Base-by-base conservation (phyloP, 306 rosid genomes). In the Trichosanthes truncata region DNA sequence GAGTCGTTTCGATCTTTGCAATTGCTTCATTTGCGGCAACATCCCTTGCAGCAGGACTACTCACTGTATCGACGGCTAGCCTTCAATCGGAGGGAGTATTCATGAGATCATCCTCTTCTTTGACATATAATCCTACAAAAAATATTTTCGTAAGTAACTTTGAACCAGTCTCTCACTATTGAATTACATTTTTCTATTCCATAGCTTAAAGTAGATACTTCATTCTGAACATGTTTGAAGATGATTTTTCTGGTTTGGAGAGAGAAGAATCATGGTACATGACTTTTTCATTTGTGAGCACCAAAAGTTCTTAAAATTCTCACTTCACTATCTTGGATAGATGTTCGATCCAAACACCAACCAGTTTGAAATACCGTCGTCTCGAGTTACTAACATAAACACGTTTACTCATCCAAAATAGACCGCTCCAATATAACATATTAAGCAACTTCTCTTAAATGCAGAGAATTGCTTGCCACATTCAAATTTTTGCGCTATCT, bases 381-480 rank as follows among this genome's bases (percentile, higher is more conserved):
- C 59, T 51, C 25, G 6, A 74, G 60, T 29, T 25, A 29, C 25
- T 26, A 48, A 73, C 77, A 73, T 46, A 14, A 15, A 17, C 77
- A 73, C 26, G 11, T 26, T 41, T 12, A 73, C n/a, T 3, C 1
- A 48, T 11, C 29, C 8, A 45, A 21, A 31, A 18, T 52, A 52
- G 33, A 49, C 11, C 10, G n/a, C 1, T 52, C 36, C 61, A 49
- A 25, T 26, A 0, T 26, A 26, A 5, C 33, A 76, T 35, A 53
- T 6, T 57, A 59, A 77, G 36, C 23, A 36, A 12, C 56, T 40
- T 68, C 57, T 20, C n/a, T 78, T 79, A 82, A 78, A 49, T 88
- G 85, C 95, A 94, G 98, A 94, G 98, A 91, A 88, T 88, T 80
- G 79, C 91, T 83, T 82, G 91, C 86, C 93, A 92, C 82, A 88